phyloP scores from a whole-genome alignment of 1,284 basidiomycete genomes.

The Papiliotrema terrestris region DNA sequence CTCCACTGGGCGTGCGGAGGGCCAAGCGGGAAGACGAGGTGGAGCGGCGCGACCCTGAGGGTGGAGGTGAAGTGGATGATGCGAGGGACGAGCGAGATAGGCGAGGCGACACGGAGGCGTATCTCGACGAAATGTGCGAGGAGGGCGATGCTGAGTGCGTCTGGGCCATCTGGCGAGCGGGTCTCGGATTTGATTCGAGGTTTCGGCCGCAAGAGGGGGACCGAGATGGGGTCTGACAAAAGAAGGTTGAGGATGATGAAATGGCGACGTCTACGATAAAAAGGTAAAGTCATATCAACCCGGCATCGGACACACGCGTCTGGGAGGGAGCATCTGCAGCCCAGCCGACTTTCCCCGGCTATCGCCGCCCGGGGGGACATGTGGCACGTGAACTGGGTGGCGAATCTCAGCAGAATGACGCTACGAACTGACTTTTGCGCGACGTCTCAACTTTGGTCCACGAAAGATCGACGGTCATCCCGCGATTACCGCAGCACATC shows the following conservation, averaged over 20 bases:
- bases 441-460: too few relatives aligned
- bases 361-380: too few relatives aligned
- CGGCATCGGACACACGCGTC: neutral
- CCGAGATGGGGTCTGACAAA: too few relatives aligned
- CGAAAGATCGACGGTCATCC: too few relatives aligned
- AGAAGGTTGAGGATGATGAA: neutral
- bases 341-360: too few relatives aligned
- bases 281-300: neutral
- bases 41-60: neutral
- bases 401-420: too few relatives aligned
- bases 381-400: too few relatives aligned
- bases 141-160: neutral
- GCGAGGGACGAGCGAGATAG: slow-evolving; percentile 2
- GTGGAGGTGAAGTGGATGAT: neutral
- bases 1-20: neutral
- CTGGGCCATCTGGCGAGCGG: neutral
- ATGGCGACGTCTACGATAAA: neutral
- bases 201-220: too few relatives aligned
- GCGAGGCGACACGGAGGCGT: slow-evolving; percentile 1
- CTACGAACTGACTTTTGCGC: too few relatives aligned
- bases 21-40: neutral
- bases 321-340: too few relatives aligned
- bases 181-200: too few relatives aligned
- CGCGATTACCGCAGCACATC: too few relatives aligned
- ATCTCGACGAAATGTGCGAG: neutral